A percentile compares a stretch with the other conserved stretches of the same genome.
Evolutionary conservation across 306 rosid species (phyloP).

Genomic region (Malus fusca): DNA sequence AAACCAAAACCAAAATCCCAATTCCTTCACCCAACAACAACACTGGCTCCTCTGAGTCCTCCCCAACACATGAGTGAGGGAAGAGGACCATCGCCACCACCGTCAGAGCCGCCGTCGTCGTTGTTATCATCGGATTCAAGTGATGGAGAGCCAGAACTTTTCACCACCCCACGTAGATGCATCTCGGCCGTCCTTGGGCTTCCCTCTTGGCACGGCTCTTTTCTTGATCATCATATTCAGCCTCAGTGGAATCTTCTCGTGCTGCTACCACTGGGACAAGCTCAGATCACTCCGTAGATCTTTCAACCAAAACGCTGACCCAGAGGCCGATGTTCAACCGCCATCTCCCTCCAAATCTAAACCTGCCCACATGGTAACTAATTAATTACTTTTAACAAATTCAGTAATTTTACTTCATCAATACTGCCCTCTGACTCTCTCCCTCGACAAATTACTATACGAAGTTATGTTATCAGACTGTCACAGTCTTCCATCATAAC

Average conservation of each 20-base stretch:
- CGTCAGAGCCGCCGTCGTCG: background rate
- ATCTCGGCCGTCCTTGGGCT: conserved; percentile 86
- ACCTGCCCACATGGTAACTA: conserved; percentile 29
- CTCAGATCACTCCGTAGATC: conserved; percentile 66
- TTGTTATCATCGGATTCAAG: background rate
- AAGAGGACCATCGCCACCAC: background rate
- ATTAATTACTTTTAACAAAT: background rate
- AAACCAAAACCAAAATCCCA: background rate
- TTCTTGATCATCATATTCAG: conserved; percentile 76
- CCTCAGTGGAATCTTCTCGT: conserved; percentile 92
- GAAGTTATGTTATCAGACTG: background rate
- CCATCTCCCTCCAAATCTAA: conserved; percentile 37
- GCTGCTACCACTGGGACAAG: conserved; percentile 98
- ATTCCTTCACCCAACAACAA: background rate
- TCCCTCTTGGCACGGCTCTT: conserved; percentile 91
- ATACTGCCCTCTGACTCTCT: background rate
- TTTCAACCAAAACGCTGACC: conserved; percentile 10
- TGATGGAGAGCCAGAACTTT: conserved; percentile 61
- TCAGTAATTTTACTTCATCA: background rate
- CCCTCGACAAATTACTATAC: background rate
- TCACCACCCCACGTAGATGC: conserved; percentile 58
- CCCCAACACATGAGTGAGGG: conserved; percentile 41
- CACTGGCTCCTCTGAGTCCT: background rate
- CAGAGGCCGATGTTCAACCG: conserved; percentile 24
- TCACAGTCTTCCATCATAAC: background rate